Conservation (phyloP, 345 rosid species). For the Erysimum cheiranthoides region DNA sequence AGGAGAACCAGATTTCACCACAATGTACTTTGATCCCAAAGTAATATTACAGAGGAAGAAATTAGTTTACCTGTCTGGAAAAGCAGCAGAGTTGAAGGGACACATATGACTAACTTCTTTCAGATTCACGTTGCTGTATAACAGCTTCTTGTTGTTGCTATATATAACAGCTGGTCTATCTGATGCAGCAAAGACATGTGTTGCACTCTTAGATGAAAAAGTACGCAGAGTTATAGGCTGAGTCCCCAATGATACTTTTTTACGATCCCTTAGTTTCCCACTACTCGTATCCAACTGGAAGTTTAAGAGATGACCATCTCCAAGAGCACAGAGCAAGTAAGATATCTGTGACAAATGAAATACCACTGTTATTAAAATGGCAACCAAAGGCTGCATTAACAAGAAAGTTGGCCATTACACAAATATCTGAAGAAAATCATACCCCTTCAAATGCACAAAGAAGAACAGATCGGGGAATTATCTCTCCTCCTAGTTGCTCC, state of each 20-base stretch:
- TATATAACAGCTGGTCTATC: conserved; percentile 94
- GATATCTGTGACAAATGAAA: conserved; percentile 60
- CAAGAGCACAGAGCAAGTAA: conserved; percentile 94
- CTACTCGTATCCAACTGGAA: conserved; percentile 72
- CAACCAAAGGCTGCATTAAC: conserved; percentile 25
- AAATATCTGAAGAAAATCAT: conserved; percentile 36
- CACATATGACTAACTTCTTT: conserved; percentile 98
- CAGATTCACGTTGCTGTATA: conserved; percentile 95
- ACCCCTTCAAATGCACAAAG: conserved; percentile 97
- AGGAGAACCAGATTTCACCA: conserved; percentile 34
- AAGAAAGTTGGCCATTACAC: conserved; percentile 9
- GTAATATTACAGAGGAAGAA: neutral
- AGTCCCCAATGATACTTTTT: conserved; percentile 90
- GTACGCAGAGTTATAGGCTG: conserved; percentile 93
- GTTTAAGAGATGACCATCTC: conserved; percentile 95
- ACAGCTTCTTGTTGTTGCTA: conserved; percentile 89
- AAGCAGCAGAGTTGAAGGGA: conserved; percentile 95
- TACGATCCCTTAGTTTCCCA: conserved; percentile 81
- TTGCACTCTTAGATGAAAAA: conserved; percentile 85
- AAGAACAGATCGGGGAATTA: conserved; percentile 92
- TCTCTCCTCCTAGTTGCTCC: conserved; percentile 93
- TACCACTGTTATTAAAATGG: conserved; percentile 6
- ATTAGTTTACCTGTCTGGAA: conserved; percentile 78
- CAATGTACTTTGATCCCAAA: neutral
- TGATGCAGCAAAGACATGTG: conserved; percentile 91